These are phyloP conservation scores for Flaveria floridana DNA, from an alignment of 140 eudicot genomes.

Conservation along the genomic window DNA sequence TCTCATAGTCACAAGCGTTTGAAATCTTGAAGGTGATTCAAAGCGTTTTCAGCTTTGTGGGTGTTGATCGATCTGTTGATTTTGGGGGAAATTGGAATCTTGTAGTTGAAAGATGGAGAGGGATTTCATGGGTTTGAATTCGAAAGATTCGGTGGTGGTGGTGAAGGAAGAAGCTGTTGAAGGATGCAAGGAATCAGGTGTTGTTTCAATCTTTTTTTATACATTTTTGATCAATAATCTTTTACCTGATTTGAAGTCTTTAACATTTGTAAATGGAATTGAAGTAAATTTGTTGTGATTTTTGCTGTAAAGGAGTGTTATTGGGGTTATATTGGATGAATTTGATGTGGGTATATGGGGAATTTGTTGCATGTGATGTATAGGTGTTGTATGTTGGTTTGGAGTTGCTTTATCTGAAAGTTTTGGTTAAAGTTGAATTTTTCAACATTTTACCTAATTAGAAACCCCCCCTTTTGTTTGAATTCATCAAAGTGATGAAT, in stretches of 20 bases:
- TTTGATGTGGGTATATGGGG: not conserved
- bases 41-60: not conserved
- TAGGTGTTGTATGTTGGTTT: not conserved
- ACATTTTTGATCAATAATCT: not conserved
- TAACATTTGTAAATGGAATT: not conserved
- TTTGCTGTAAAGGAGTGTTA: not conserved
- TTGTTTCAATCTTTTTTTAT: not conserved
- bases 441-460: conserved; percentile 30
- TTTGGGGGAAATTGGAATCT: not conserved
- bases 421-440: conserved; percentile 13
- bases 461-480: not conserved
- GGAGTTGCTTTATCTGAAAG: conserved; percentile 10
- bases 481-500: no score
- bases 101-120: conserved; percentile 53
- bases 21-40: conserved; percentile 26
- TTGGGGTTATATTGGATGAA: not conserved
- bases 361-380: conserved; percentile 36
- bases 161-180: conserved; percentile 66
- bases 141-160: conserved; percentile 42
- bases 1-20: conserved; percentile 6
- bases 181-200: conserved; percentile 43
- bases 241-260: not conserved
- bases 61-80: not conserved
- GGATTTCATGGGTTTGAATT: conserved; percentile 75
- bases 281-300: conserved; percentile 7